Conservation (phyloP, 1,284 basidiomycete species). For the Phylloporus sp. region DNA sequence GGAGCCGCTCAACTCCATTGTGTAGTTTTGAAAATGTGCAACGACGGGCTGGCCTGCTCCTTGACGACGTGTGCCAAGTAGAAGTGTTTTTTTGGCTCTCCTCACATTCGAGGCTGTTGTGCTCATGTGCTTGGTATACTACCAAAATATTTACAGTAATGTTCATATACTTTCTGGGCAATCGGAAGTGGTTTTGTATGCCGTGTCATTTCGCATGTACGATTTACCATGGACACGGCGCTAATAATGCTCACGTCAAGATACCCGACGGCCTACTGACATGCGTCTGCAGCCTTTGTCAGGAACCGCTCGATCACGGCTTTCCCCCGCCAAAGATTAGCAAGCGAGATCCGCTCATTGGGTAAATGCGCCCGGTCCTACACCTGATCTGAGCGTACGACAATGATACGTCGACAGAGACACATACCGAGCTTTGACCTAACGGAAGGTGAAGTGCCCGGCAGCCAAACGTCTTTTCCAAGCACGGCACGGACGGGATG, state of each 20-base stretch:
- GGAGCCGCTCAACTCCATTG: neutral
- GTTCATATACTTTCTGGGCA: neutral
- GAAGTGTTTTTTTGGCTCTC: conserved; percentile 6
- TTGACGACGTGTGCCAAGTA: conserved; percentile 12
- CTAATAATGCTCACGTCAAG: neutral
- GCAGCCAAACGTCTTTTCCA: conserved; percentile 89
- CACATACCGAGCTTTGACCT: conserved; percentile 79
- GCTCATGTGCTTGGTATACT: neutral
- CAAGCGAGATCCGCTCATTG: conserved; percentile 82
- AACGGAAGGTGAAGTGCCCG: conserved; percentile 89
- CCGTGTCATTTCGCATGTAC: neutral
- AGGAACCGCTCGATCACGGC: conserved; percentile 80
- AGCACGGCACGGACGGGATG: conserved; percentile 89
- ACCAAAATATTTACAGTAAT: neutral
- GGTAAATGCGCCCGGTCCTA: conserved; percentile 89
- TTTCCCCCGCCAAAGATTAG: conserved; percentile 79
- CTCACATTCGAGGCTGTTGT: neutral
- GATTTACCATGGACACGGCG: neutral
- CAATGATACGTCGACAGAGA: neutral
- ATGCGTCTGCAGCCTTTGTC: conserved; percentile 44
- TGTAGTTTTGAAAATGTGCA: conserved; percentile 14
- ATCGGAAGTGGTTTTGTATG: neutral
- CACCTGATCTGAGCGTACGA: neutral
- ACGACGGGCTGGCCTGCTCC: conserved; percentile 32
- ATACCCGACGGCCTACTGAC: neutral